Base-by-base conservation (phyloP, 2,329 filamentous ascomycete species). In the Elsinoe arachidis region DNA sequence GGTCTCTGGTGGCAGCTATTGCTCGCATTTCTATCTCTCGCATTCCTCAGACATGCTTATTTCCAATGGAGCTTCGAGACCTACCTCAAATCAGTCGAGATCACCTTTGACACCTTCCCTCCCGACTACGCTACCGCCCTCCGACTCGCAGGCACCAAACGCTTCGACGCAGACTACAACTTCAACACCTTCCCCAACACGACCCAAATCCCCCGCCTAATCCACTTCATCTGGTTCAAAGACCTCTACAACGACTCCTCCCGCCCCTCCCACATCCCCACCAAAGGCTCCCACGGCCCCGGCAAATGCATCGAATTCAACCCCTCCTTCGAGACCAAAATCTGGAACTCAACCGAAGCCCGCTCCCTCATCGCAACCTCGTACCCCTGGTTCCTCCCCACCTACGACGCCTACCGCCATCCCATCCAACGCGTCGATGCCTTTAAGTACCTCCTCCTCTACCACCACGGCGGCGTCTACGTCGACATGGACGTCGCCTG, bases 341-440 rank as follows among this genome's bases (percentile, higher is more conserved):
- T 53, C n/a, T 64, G 62, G 63, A 60, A 63, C 39, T 57, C 52
- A 12, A 59, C 51, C 9, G 38, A 52, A 4, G 54, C 62, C 14
- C 59, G 60, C 5, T 41, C 51, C 11, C 54, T 64, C 9, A 41
- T 64, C 11, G 58, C 60, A 53, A 21, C 59, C 9, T 49, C 61
- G 33, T 63, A 64, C 46, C 15, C 46, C 11, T 63, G 61, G 62
- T 91, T 72, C 81, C 87, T 60, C 86, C 87, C 57, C 88, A 92
- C 67, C 78, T 67, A 66, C 55, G 60, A 62, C 35, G 58, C 59
- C 33, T 67, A 67, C 59, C 47, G 34, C 30, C 58, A 67, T n/a
- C 61, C 62, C 1, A 67, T 67, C 21, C 64, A 67, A 52, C 61
- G 61, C 12, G 60, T 65, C n/a, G 65, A 67, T 33, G 64, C 63